A percentile compares a stretch with the other conserved stretches of the same genome.
Conservation (phyloP, 805 yeast species). For the Hanseniaspora jakobsenii region DNA sequence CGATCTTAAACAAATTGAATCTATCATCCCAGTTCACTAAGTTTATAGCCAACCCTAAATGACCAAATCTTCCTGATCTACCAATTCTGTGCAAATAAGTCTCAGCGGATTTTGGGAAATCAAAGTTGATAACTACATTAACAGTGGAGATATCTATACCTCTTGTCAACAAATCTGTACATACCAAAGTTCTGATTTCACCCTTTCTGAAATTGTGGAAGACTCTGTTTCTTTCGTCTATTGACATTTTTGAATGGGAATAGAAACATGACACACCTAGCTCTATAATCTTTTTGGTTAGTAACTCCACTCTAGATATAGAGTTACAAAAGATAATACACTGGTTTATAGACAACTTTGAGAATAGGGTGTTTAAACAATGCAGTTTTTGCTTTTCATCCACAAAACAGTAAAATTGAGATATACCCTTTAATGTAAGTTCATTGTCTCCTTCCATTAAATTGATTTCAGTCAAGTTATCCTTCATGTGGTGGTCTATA, state of each 20-base stretch:
- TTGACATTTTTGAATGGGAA: constrained; percentile 96
- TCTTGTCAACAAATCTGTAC: constrained; percentile 91
- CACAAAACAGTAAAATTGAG: constrained; percentile 96
- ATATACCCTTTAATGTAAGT: constrained; percentile 86
- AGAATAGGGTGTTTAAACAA: constrained; percentile 86
- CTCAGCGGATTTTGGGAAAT: constrained; percentile 96
- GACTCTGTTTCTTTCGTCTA: constrained; percentile 90
- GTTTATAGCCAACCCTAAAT: constrained; percentile 93
- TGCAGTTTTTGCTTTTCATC: constrained; percentile 94
- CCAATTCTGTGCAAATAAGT: constrained; percentile 97
- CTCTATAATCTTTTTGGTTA: constrained; percentile 92
- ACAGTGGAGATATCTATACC: constrained; percentile 99
- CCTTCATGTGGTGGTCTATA: constrained; percentile 70
- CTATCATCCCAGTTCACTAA: constrained; percentile 95
- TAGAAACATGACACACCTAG: constrained; percentile 92
- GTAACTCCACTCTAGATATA: constrained; percentile 85
- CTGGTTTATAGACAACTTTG: constrained; percentile 90
- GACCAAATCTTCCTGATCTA: constrained; percentile 98
- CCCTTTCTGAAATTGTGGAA: constrained; percentile 99
- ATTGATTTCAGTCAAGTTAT: constrained; percentile 88
- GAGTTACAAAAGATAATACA: constrained; percentile 96
- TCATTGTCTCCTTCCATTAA: constrained; percentile 67
- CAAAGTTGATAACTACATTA: constrained; percentile 93
- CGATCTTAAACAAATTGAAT: constrained; percentile 83
- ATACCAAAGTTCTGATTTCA: constrained; percentile 89